Conservation (phyloP, 2,329 filamentous ascomycete species). For the Diaporthe sp. region DNA sequence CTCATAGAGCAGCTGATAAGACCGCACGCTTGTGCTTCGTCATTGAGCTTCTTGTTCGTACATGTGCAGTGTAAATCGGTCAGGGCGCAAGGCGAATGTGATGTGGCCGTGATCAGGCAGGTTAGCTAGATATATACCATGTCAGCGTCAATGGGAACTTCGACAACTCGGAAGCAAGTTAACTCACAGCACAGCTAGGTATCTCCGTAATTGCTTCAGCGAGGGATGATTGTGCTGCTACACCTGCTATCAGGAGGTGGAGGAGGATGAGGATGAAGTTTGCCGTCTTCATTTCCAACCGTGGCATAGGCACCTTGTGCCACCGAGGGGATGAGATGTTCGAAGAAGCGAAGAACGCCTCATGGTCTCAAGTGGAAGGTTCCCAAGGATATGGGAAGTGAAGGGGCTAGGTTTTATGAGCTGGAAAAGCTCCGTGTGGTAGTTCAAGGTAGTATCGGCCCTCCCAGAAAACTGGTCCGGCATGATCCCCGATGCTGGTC, state of each 20-base stretch:
- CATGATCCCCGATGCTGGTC: background rate
- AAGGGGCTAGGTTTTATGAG: background rate
- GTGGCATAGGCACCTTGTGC: background rate
- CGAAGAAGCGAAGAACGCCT: constrained; percentile 5
- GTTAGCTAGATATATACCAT: background rate
- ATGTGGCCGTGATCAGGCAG: constrained; percentile 6
- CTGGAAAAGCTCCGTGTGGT: background rate
- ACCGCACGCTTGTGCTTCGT: background rate
- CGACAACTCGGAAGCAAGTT: no score
- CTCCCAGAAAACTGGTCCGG: constrained; percentile 3
- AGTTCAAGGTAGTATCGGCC: background rate
- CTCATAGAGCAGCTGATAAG: constrained; percentile 6
- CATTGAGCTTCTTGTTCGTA: constrained; percentile 1
- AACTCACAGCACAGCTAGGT: constrained; percentile 11
- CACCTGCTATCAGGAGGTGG: background rate
- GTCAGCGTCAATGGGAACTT: background rate
- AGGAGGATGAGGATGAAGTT: constrained; percentile 1
- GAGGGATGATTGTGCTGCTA: background rate
- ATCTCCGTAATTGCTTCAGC: background rate
- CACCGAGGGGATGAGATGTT: background rate
- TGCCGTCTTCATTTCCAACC: constrained; percentile 13
- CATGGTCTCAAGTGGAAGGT: background rate
- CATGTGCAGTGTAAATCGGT: constrained; percentile 23
- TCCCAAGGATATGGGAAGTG: constrained; percentile 1
- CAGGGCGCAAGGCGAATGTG: background rate